A percentile compares a stretch with the other conserved stretches of the same genome.
phyloP scores from a whole-genome alignment of 2,329 filamentous ascomycete species.

The Colletotrichum horii region DNA sequence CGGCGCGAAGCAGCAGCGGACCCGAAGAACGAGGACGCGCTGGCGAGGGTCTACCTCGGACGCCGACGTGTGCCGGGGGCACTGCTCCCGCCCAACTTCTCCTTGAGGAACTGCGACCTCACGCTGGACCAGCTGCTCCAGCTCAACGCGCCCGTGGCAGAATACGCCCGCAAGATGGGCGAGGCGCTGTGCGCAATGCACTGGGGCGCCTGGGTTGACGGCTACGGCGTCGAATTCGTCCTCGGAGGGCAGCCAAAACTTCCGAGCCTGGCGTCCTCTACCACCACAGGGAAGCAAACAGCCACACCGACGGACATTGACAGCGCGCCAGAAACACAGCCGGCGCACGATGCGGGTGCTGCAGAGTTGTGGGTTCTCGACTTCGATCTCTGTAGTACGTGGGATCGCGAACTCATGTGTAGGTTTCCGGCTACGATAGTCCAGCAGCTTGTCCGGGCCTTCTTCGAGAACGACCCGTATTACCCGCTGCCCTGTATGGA shows the following conservation, averaged over 20 bases:
- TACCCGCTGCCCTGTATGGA: not conserved
- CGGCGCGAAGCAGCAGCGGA: not conserved
- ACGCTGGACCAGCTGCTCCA: not conserved
- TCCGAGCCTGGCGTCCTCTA: not conserved
- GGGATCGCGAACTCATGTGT: not conserved
- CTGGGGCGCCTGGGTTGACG: not conserved
- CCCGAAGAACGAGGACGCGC: not conserved
- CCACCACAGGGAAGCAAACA: not conserved
- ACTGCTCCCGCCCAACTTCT: not conserved
- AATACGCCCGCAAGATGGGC: not conserved
- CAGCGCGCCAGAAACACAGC: not conserved
- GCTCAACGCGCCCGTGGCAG: not conserved
- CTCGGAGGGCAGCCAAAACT: not conserved
- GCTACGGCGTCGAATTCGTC: not conserved
- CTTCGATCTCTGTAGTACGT: not conserved
- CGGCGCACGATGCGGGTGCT: not conserved
- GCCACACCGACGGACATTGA: not conserved
- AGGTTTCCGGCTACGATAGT: not conserved
- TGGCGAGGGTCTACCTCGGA: not conserved
- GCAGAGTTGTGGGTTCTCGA: not conserved
- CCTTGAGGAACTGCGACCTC: not conserved
- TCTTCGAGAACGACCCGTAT: not conserved
- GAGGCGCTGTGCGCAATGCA: not conserved
- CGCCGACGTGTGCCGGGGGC: not conserved
- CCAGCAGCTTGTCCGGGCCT: not conserved